phyloP scores from a whole-genome alignment of 2,329 filamentous ascomycete species.

The Monosporascus sp. region DNA sequence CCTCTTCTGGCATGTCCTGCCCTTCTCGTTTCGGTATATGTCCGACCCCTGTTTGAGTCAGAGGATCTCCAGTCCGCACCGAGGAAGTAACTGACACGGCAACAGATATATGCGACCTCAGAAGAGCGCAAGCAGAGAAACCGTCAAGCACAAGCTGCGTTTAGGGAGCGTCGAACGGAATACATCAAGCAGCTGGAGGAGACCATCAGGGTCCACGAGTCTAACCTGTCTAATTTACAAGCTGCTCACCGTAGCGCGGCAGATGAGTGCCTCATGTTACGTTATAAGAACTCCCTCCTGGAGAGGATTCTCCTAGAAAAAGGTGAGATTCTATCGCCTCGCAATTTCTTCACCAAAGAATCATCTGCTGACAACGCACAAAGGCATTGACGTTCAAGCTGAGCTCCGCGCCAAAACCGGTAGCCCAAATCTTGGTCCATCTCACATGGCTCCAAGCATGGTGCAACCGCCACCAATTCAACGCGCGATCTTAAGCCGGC shows the following conservation, averaged over 20 bases:
- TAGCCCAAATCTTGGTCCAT: constrained; percentile 72
- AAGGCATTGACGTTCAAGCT: constrained; percentile 62
- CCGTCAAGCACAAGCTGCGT: constrained; percentile 92
- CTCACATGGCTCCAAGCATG: constrained; percentile 60
- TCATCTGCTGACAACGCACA: background rate
- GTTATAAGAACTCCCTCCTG: constrained; percentile 95
- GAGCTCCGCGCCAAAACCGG: constrained; percentile 90
- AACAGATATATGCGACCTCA: constrained; percentile 93
- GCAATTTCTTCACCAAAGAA: background rate
- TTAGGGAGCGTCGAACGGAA: constrained; percentile 92
- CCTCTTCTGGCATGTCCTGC: constrained; percentile 3
- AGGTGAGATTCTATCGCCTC: constrained; percentile 46
- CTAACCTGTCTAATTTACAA: constrained; percentile 85
- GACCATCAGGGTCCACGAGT: constrained; percentile 95
- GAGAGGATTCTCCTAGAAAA: constrained; percentile 96
- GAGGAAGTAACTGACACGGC: constrained; percentile 9
- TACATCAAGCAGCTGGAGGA: constrained; percentile 99
- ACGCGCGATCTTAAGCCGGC: constrained; percentile 73
- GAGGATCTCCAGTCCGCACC: constrained; percentile 1
- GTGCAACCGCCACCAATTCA: constrained; percentile 73
- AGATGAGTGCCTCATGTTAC: constrained; percentile 95
- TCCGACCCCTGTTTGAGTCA: background rate
- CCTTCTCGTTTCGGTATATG: background rate
- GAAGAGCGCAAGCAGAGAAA: constrained; percentile 98
- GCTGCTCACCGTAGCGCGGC: constrained; percentile 90